Evolutionary conservation across 768 basidiomycete genomes (phyloP), one percentile per base, ranked within the genome.

Genomic region (Dioszegia hungarica): DNA sequence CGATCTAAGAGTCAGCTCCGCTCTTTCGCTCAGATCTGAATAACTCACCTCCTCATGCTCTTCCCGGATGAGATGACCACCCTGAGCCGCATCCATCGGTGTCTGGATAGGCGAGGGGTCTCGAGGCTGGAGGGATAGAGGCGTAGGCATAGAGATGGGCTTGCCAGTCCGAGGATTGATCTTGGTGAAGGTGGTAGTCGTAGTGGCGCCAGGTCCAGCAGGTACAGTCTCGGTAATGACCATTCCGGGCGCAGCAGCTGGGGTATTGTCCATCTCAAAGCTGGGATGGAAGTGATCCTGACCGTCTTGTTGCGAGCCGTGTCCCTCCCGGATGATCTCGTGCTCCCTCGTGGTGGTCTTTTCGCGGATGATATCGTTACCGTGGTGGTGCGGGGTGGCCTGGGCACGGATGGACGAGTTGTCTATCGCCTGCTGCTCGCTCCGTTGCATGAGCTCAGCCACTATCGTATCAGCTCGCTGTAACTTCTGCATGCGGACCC

Each of bases 21-120:
- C 10, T 24, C 39, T 27, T 36, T 39, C 20, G 15, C 43, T 15
- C 39, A 33, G 14, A 8, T 17, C 24, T 14, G 11, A 19, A 39
- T n/a, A 24, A 58, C 70, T 62, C 55, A 68, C 70, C 60, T 72
- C 70, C 55, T 72, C 70, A 28, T 64, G 62, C 40, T 66, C 65
- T 51, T 72, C 70, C 24, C 67, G 56, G 25, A 72, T 62, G 25
- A 72, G 39, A 29, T 66, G 64, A 22, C 43, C 34, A 22, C 34
- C 47, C 9, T 36, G 22, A 17, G 66, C 56, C 38, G 39, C 57
- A 41, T 57, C 50, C 53, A 31, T 37, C 28, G 5, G 60, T 57
- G 59, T 52, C 24, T 52, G 51, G 33, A 71, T 71, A 15, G 64
- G 66, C 5, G 66, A 68, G 41, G 58, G 54, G 14, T 54, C 47